These are phyloP conservation scores for Aspergillus sp. DNA, from an alignment of 2,329 filamentous ascomycete genomes.

Conservation along the genomic window DNA sequence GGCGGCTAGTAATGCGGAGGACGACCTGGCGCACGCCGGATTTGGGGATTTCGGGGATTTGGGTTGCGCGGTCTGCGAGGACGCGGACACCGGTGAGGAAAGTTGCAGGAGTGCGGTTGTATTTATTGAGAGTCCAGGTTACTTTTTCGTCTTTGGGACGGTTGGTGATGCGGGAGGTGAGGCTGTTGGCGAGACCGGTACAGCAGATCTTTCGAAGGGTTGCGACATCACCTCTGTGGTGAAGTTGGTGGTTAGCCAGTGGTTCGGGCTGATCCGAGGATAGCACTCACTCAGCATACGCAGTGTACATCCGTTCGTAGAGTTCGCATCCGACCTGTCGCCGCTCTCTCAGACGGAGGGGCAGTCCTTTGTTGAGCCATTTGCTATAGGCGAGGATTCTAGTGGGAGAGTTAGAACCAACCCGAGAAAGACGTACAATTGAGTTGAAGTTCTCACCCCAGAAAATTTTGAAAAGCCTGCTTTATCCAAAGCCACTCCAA, in stretches of 20 bases:
- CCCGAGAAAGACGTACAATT: neutral
- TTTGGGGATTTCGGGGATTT: constrained; percentile 32
- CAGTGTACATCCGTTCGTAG: constrained; percentile 42
- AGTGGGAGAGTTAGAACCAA: constrained; percentile 10
- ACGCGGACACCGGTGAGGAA: constrained; percentile 33
- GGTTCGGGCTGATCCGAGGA: too few species aligned
- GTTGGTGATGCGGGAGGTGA: constrained; percentile 27
- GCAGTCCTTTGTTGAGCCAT: constrained; percentile 24
- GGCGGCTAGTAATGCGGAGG: constrained; percentile 32
- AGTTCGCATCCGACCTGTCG: constrained; percentile 33
- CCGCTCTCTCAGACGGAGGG: constrained; percentile 29
- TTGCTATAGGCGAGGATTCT: constrained; percentile 29
- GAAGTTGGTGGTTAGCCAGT: too few species aligned
- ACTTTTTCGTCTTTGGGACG: constrained; percentile 26
- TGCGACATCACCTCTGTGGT: constrained; percentile 27
- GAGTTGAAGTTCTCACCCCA: constrained; percentile 23
- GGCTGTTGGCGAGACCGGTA: constrained; percentile 29
- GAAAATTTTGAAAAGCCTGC: constrained; percentile 25
- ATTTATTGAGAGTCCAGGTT: constrained; percentile 33
- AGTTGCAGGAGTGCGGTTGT: constrained; percentile 29
- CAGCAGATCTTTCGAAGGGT: constrained; percentile 33
- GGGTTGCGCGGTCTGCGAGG: constrained; percentile 36
- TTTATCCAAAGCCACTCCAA: constrained; percentile 38
- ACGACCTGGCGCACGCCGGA: constrained; percentile 36
- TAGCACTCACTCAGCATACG: constrained; percentile 38